Evolutionary conservation across 768 basidiomycete species (phyloP).

Genomic region (Trametes cinnabarina): DNA sequence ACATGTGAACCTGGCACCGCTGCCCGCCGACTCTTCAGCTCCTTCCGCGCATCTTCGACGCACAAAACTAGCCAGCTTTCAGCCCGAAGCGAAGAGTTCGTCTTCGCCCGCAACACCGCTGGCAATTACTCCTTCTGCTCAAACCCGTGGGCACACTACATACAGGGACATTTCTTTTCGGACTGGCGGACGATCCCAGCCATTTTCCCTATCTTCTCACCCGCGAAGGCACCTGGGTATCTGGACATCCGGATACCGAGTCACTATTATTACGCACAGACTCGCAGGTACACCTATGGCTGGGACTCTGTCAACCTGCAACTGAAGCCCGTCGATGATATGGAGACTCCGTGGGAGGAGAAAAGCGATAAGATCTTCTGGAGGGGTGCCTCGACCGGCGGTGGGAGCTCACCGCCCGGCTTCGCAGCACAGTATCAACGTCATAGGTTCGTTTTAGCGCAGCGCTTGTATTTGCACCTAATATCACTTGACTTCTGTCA

Average conservation of each 20-base stretch:
- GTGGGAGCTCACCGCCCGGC: slow-evolving; percentile 83
- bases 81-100: slow-evolving; percentile 49
- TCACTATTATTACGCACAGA: slow-evolving; percentile 92
- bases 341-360: slow-evolving; percentile 86
- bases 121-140: slow-evolving; percentile 74
- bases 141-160: slow-evolving; percentile 78
- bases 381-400: slow-evolving; percentile 95
- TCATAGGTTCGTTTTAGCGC: slow-evolving; percentile 43
- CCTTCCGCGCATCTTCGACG: slow-evolving; percentile 55
- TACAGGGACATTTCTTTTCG: slow-evolving; percentile 95
- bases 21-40: slow-evolving; percentile 81
- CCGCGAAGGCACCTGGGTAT: slow-evolving; percentile 83
- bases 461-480: not conserved
- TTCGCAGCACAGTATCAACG: slow-evolving; percentile 83
- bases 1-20: slow-evolving; percentile 78
- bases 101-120: slow-evolving; percentile 62
- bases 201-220: slow-evolving; percentile 93
- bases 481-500: not conserved
- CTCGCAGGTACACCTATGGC: slow-evolving; percentile 81
- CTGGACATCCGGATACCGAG: slow-evolving; percentile 92
- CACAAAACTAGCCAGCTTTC: slow-evolving; percentile 29
- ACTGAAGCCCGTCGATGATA: slow-evolving; percentile 73
- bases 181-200: slow-evolving; percentile 90
- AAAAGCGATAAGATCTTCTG: slow-evolving; percentile 90
- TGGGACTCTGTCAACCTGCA: slow-evolving; percentile 80